Evolutionary conservation across 805 yeast species (phyloP), one percentile per base, ranked within the genome.

Genomic region (Lachancea thermotolerans): DNA sequence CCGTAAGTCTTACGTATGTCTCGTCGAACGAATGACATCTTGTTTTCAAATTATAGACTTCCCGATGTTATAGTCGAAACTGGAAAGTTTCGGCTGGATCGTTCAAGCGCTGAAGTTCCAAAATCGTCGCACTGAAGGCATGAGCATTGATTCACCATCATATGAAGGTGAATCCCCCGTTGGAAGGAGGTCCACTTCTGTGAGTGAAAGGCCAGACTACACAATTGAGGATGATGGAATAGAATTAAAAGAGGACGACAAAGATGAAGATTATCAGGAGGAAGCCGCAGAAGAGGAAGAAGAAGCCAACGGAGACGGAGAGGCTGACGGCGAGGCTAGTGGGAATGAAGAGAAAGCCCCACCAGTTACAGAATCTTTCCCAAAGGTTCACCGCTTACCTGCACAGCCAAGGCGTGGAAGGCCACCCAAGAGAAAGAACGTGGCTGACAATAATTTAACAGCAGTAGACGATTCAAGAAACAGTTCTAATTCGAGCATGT

Each of bases 241-340:
- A 30, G 66, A 60, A 27, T 47, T 58, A n/a, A 62, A 53, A 29
- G 70, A 57, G 10, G 69, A 60, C 10, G 66, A 58, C 15, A 60
- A 58, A 21, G 59, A 53, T 15, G 59, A 50, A 34, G 52, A 52
- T 9, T 62, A 47, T 21, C 63, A 45, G 10, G 64, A 54, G 11
- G 60, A 51, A 25, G 66, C 48, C 14, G 65, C 59, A 21, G 60
- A 49, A 21, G 61, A 56, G 4, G 64, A 51, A 10, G 61, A 54
- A 10, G 62, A 54, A 33, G 60, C 51, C 29, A 33, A 41, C 25
- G 50, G 40, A 3, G 48, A 41, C 27, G 47, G 33, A 14, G 53
- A 47, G 11, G 35, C 28, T 2, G 61, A 51, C 17, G 55, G 39
- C 10, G 62, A 42, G 30, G 61, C 52, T 43, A 52, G 51, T 37